Base-by-base conservation (phyloP, 2,329 filamentous ascomycete species). In the Juglanconis sp. region DNA sequence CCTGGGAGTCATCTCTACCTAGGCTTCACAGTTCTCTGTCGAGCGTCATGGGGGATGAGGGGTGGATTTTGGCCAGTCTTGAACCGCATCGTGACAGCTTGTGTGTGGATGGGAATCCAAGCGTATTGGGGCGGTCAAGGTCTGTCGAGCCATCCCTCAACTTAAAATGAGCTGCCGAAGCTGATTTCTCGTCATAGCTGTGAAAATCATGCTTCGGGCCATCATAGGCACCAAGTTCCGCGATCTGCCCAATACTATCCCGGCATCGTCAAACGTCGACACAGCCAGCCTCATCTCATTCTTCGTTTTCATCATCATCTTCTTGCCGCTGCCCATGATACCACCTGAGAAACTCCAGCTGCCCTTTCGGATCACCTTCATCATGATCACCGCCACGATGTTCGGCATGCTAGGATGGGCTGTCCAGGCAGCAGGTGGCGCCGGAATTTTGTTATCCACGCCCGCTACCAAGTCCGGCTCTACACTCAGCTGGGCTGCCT, bases 21-120 rank as follows among this genome's bases (percentile, higher is more conserved):
- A 7, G 72, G 72, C 1, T 73, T 73, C 60, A 73, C 71, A 1
- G 70, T 74, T 15, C 65, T 73, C 58, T 68, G 36, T 64, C 69
- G 60, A 5, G 60, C 60, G 3, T 62, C 60, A 4, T 62, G 60
- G 70, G 66, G 69, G 38, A 71, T 72, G 70, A 64, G 70, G 7
- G 70, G 70, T 34, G 70, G 68, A 0, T 71, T 71, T 56, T 71
- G 69, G 70, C 70, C 70, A 1, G 69, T 71, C 0, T 53, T 72
- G 53, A 71, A 72, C 47, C 60, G 70, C 17, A 70, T 72, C 36
- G 63, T 72, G 35, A 72, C 69, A 4, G 69, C 66, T 1, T 70
- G 69, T 55, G 67, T 72, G 9, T 70, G 69, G 68, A 70, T 70
- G 69, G 69, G 68, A 3, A 67, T 70, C 35, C 65, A 70, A 49